These are phyloP conservation scores for Athelia sp. DNA, from an alignment of 1,284 basidiomycete species.

Conservation along the genomic window DNA sequence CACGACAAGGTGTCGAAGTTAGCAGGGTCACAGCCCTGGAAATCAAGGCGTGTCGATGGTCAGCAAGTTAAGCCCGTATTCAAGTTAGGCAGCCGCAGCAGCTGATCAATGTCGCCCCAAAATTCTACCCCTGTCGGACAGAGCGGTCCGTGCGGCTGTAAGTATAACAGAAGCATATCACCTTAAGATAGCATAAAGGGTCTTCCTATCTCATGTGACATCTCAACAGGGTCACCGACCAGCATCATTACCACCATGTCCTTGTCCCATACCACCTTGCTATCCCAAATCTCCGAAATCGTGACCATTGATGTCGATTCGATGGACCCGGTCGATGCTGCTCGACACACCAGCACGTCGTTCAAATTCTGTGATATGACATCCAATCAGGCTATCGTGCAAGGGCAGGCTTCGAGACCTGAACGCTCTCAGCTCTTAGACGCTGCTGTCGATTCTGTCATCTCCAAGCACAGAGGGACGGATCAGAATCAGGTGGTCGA, in stretches of 20 bases:
- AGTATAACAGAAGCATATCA: too few species aligned
- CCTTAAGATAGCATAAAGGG: too few species aligned
- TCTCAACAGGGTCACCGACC: too few species aligned
- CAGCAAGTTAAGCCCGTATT: too few species aligned
- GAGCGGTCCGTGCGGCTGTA: too few species aligned
- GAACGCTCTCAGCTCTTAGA: conserved; percentile 28
- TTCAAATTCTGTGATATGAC: conserved; percentile 44
- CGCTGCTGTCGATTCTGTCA: conserved; percentile 29
- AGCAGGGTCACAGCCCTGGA: too few species aligned
- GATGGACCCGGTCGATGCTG: conserved; percentile 40
- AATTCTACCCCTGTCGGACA: too few species aligned
- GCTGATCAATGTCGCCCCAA: too few species aligned
- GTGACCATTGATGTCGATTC: conserved; percentile 44
- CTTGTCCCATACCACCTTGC: conserved; percentile 21
- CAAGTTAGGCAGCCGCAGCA: too few species aligned
- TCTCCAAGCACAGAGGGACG: conserved; percentile 12
- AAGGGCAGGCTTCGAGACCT: conserved; percentile 29
- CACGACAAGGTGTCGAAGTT: too few species aligned
- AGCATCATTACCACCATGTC: conserved; percentile 10
- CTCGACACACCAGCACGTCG: conserved; percentile 23
- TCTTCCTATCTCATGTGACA: too few species aligned
- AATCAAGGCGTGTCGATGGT: too few species aligned
- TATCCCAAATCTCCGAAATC: conserved; percentile 30
- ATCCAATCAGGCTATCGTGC: conserved; percentile 45
- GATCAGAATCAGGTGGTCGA: conserved; percentile 27